Evolutionary conservation across 192 early-diverging fungal genomes (phyloP), one percentile per base, ranked within the genome.

Genomic region (Coemansia sp.): DNA sequence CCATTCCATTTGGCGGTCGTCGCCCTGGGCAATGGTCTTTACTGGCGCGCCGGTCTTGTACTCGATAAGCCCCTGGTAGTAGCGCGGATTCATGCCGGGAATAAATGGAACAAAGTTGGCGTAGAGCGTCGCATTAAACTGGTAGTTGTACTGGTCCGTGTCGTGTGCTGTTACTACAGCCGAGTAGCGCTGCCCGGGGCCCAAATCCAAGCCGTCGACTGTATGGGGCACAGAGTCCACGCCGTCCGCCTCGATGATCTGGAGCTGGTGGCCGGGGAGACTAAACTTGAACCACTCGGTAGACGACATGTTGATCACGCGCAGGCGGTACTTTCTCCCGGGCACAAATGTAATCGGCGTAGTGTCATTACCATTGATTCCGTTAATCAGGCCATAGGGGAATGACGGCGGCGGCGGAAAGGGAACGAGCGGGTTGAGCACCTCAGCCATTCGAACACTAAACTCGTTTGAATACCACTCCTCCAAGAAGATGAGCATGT

Each of bases 241-340:
- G 37, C 91, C 91, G 39, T 93, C 91, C 28, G 84, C 83, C 73
- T 95, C 93, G 62, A 95, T 89, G 26, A 95, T 77, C 43, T 77
- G 71, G 63, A 95, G 70, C n/a, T 83, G 75, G 79, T 93, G 91
- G 21, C 86, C 87, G 64, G 89, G 89, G 52, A 93, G 87, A 52
- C 77, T 83, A 61, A 95, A 83, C 63, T 83, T 74, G 83, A 87
- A 95, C 64, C 83, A 87, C 45, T 85, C 79, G 59, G 90, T 79
- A 10, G 86, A 86, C 18, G 86, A 84, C 83, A 88, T 91, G 68
- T 86, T 89, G 71, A 95, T 82, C 36, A 95, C 39, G 14, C 91
- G 87, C 61, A 95, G 67, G 64, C 91, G 88, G 77, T 92, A 92
- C 23, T 83, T 89, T 75, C 89, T 92, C 26, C 88, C 90, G 3